phyloP scores from a whole-genome alignment of 2,329 filamentous ascomycete species.

The Akanthomyces uredinophilus region DNA sequence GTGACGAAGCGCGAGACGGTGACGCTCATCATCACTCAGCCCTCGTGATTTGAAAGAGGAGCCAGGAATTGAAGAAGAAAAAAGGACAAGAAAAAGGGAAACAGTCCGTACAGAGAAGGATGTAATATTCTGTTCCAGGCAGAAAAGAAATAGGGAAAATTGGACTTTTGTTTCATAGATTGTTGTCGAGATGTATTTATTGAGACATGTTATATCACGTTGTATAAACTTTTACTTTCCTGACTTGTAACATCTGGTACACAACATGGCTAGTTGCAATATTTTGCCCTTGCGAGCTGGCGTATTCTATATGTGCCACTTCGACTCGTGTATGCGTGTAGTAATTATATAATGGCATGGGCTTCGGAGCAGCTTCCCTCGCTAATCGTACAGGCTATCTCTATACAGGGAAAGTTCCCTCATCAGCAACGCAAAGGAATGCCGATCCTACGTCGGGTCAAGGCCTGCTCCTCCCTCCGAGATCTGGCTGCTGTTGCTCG shows the following conservation, averaged over 20 bases:
- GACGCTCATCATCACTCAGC: slow-evolving; percentile 22
- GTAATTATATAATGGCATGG: neutral
- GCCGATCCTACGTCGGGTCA: neutral
- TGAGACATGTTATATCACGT: neutral
- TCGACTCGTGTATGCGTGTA: neutral
- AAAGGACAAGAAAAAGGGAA: neutral
- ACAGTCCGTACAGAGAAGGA: neutral
- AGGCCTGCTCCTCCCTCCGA: slow-evolving; percentile 5
- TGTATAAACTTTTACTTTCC: no score
- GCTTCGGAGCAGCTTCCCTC: no score
- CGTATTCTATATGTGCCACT: neutral
- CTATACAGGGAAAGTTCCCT: neutral
- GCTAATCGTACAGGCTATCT: neutral
- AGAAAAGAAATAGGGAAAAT: neutral
- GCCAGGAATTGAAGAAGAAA: neutral
- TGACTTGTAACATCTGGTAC: no score
- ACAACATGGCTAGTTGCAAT: neutral
- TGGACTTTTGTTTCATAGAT: neutral
- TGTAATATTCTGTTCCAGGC: neutral
- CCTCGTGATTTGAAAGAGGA: neutral
- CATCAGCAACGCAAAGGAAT: neutral
- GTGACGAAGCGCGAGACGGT: slow-evolving; percentile 20
- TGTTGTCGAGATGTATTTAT: neutral
- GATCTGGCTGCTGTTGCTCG: slow-evolving; percentile 16
- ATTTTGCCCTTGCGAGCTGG: neutral